Evolutionary conservation across 352 stramenopile species (phyloP), one percentile per base, ranked within the genome.

Genomic region (Phytophthora foliorum): DNA sequence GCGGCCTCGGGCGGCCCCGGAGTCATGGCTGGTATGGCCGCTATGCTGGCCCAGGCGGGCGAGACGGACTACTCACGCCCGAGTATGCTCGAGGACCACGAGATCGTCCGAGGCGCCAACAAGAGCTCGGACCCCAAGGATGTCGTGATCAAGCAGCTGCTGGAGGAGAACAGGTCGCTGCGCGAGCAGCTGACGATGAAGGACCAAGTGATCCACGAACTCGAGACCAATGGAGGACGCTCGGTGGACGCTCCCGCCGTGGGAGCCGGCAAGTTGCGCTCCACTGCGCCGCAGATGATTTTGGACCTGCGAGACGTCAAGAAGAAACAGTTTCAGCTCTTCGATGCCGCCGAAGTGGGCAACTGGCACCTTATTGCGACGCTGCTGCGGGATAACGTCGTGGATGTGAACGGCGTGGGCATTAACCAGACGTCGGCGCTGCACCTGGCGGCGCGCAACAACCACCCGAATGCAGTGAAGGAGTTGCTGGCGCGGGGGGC

Each of bases 321-420:
- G 72, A 93, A 96, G 75, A 96, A 96, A 77, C 88, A 96, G 57
- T 93, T 96, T 57, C 88, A 96, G 67, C 73, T 96, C 17, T 96
- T 94, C 45, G 88, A 96, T 63, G 88, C 88, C 0, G 88, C 87
- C 0, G 88, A 96, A 79, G 81, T 94, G 34, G 88, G 88, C 68
- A 94, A 96, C 55, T 90, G 78, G 77, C 86, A 94, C 58, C 57
- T 94, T 11, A 92, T 96, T 62, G 79, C 85, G 2, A 96, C 86
- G 25, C 59, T 96, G 22, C 65, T 96, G 42, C 77, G 83, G 14
- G 88, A 96, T 63, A 94, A 94, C 24, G 85, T 96, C 2, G 84
- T 96, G 36, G 88, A 96, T 57, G 86, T 96, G 53, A 96, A 96
- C 58, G 88, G 88, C 29, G 87, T 93, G 5, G 88, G 88, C 9